Conservation (phyloP, 1,284 basidiomycete genomes). For the Leccinum brunneo-olivaceum region DNA sequence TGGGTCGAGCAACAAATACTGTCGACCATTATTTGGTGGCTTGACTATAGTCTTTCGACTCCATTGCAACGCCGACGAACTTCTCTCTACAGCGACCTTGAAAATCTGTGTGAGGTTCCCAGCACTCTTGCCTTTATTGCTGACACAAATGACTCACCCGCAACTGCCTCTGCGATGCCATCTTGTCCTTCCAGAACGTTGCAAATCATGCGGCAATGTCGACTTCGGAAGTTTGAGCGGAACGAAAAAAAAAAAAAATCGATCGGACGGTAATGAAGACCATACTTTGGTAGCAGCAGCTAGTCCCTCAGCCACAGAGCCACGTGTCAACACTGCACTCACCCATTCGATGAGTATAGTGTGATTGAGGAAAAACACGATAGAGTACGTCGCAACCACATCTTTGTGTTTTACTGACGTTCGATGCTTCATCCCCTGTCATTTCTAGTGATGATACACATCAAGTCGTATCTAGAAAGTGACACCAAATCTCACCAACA, state of each 20-base stretch:
- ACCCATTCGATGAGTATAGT: neutral
- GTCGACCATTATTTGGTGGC: neutral
- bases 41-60: neutral
- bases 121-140: neutral
- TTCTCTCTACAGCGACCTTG: neutral
- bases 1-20: neutral
- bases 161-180: neutral
- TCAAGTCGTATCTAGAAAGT: too few relatives aligned
- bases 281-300: neutral
- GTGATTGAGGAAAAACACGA: neutral
- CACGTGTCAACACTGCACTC: neutral
- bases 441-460: too few relatives aligned
- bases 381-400: neutral
- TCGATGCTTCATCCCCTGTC: neutral
- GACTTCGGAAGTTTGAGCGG: neutral
- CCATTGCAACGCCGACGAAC: neutral
- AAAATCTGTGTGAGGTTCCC: neutral
- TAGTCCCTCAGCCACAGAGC: neutral
- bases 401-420: neutral
- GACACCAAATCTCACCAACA: too few relatives aligned
- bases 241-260: neutral
- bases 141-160: neutral
- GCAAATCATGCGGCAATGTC: neutral
- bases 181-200: neutral
- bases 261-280: neutral